Conservation (phyloP, 139 green algal genomes). For the Volvox africanus region DNA sequence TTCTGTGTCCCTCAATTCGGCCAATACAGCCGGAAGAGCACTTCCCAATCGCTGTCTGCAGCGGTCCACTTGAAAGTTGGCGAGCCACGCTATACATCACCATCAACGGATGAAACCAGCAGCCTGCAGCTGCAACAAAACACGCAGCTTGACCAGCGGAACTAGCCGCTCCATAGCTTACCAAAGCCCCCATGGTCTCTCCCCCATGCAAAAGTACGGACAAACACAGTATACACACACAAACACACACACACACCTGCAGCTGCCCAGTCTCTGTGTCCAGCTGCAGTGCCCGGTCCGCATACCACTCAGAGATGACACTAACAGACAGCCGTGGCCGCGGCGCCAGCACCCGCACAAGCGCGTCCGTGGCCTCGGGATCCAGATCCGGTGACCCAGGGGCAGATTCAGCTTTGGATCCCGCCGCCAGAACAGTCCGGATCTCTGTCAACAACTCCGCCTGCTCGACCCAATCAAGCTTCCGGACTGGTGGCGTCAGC, state of each 20-base stretch:
- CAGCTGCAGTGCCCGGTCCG: slow-evolving; percentile 44
- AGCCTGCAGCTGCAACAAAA: no score
- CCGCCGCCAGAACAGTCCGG: background rate
- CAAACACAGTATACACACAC: background rate
- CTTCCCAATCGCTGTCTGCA: no score
- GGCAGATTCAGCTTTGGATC: background rate
- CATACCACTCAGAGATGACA: slow-evolving; percentile 29
- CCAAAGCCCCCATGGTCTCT: no score
- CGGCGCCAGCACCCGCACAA: background rate
- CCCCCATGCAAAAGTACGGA: no score
- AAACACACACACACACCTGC: slow-evolving; percentile 1
- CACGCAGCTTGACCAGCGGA: no score
- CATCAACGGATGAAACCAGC: no score
- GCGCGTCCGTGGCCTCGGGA: slow-evolving; percentile 15
- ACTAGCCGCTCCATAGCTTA: no score
- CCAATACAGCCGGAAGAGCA: no score
- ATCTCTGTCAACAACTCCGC: background rate
- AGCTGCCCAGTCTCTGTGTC: slow-evolving; percentile 30
- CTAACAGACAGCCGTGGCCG: background rate
- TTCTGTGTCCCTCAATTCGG: no score
- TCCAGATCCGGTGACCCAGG: background rate
- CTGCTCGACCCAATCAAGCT: slow-evolving; percentile 20
- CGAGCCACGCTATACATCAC: no score
- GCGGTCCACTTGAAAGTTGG: no score
- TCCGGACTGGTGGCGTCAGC: background rate